A percentile compares a stretch with the other conserved stretches of the same genome.
phyloP scores from a whole-genome alignment of 148 eudicot genomes.

The Heliamphora exappendiculata region DNA sequence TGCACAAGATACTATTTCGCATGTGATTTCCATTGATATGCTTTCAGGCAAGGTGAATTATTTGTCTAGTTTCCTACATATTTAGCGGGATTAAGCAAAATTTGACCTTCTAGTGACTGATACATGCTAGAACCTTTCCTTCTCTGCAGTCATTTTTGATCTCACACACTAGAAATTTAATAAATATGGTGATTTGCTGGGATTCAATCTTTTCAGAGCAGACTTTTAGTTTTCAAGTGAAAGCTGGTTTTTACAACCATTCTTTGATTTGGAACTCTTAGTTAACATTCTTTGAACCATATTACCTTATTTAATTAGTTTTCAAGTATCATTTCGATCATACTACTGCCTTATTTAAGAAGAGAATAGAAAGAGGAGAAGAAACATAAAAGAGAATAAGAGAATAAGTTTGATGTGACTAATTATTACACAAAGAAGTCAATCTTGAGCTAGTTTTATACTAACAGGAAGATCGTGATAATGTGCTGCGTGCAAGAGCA shows the following conservation, averaged over 20 bases:
- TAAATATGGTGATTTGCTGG: background rate
- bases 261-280: background rate
- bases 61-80: background rate
- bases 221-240: background rate
- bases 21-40: conserved; percentile 78
- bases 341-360: background rate
- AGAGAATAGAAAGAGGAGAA: background rate
- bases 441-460: conserved; percentile 8
- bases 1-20: conserved; percentile 88
- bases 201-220: background rate
- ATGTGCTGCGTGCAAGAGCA: conserved; percentile 88
- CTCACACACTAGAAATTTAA: background rate
- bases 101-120: background rate
- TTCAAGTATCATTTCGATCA: background rate
- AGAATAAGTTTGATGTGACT: background rate
- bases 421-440: background rate
- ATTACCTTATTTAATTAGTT: background rate
- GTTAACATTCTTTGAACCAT: background rate
- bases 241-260: background rate
- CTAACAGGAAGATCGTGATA: conserved; percentile 89
- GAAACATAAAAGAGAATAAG: background rate
- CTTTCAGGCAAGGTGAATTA: conserved; percentile 75
- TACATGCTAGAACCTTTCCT: background rate
- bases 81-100: background rate
- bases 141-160: background rate